phyloP scores from a whole-genome alignment of 306 rosid species.

The Dalbergia oliveri region DNA sequence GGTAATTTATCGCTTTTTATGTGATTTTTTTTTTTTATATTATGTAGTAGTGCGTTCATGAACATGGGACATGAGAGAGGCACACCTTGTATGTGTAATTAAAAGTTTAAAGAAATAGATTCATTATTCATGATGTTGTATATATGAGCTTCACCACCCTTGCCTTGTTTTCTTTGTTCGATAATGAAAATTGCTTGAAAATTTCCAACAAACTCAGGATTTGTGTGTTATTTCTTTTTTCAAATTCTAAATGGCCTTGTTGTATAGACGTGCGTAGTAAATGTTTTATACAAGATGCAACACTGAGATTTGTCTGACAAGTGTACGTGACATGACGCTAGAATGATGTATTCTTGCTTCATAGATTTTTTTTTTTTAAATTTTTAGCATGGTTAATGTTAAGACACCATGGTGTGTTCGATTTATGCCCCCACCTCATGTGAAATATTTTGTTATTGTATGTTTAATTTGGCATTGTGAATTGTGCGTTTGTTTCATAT shows the following conservation, averaged over 20 bases:
- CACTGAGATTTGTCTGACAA: not conserved
- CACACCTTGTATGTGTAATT: not conserved
- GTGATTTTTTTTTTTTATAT: not conserved
- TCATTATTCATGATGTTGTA: not conserved
- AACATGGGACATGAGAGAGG: no score
- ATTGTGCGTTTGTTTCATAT: no score
- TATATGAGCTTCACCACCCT: not conserved
- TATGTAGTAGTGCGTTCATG: no score
- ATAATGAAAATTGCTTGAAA: not conserved
- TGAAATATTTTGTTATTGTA: not conserved
- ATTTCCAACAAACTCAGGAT: not conserved
- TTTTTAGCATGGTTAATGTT: not conserved
- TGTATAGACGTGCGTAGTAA: not conserved
- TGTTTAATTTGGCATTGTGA: slow-evolving; percentile 12
- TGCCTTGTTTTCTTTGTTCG: not conserved
- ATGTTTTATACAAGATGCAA: not conserved
- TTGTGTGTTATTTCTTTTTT: not conserved
- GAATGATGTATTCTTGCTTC: not conserved
- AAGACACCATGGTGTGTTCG: not conserved
- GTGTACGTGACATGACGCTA: no score
- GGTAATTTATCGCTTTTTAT: slow-evolving; percentile 50
- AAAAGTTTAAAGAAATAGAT: not conserved
- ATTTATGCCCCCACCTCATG: not conserved
- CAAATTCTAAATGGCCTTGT: not conserved
- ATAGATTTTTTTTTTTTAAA: not conserved